Evolutionary conservation across 164 flowering plant genomes (phyloP), one percentile per base, ranked within the genome.

Genomic region (Stephania cephalantha): DNA sequence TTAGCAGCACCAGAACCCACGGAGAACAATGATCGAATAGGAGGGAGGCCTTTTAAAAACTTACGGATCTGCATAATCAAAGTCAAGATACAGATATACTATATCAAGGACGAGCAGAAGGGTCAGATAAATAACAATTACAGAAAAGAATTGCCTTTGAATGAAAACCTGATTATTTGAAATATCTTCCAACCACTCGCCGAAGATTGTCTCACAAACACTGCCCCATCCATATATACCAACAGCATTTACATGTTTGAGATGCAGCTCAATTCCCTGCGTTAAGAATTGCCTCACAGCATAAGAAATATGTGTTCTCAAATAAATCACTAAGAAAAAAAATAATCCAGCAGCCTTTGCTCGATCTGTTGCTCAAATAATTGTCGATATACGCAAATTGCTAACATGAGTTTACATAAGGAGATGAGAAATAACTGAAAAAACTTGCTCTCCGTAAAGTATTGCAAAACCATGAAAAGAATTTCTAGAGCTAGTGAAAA

Each of bases 131-230:
- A 69, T 15, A 58, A 4, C 45, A 64, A 44, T 22, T 55, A 35
- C 69, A 42, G 78, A 29, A 69, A 66, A 29, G 12, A 45, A 61
- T 7, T 9, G 20, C 7, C 64, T 74, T 76, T 45, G 12, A 79
- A 50, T n/a, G 42, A 4, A 74, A 76, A 96, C 99, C 99, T 96
- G 99, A 82, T 92, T 92, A 70, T 90, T 91, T 65, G 98, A 94
- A 75, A 96, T 87, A 83, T 96, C 99, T 85, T 92, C 98, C 85
- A 96, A 80, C 99, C 99, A 96, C 74, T 92, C 94, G 71, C 94
- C 98, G 15, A 86, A n/a, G 75, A 89, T 79, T 42, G 88, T 86
- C 80, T 96, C 98, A 86, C 93, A 85, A 11, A 92, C 88, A 81
- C 84, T 86, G 81, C 85, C 81, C 98, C 97, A 91, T 46, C 99